Evolutionary conservation across 2,329 filamentous ascomycete genomes (phyloP), one percentile per base, ranked within the genome.

Genomic region (Arachnopeziza araneosa): DNA sequence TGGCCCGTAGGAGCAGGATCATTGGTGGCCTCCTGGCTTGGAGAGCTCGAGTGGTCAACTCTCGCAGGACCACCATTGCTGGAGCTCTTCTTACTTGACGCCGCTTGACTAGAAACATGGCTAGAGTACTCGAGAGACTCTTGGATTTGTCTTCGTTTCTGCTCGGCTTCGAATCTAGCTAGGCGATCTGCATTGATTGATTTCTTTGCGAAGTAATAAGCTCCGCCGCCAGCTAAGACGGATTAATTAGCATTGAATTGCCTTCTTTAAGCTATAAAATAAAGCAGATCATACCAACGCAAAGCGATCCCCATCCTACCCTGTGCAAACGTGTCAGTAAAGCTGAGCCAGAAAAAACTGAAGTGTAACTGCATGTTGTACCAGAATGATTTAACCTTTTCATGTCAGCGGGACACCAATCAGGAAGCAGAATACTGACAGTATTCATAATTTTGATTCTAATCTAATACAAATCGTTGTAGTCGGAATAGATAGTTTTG

Each of bases 171-270:
- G 66, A 89, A 84, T 70, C 90, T 85, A 62, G 84, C 79, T 63
- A 84, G 81, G 65, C 93, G 90, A 76, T 97, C 92, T 68, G 90
- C 90, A 73, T 97, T 96, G 82, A 99, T 96, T 75, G 87, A 88
- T 72, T 85, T 83, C 82, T 99, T 99, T 65, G 95, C 95, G 74
- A 97, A 96, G 79, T 90, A 92, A 81, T 98, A 99, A 70, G 93
- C 92, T 64, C 88, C 90, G 66, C 86, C 95, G 72, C 93, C 95
- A 67, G 93, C 91, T 92, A 71, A 62, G 54, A 48, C 48, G 52
- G 53, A 55, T 70, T 52, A 61, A 56, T 57, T 14, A 54, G n/a
- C 36, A 44, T 44, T 44, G 36, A 44, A 44, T 12, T 50, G 12
- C 2, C 21, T 58, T 50, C 19, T 24, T 21, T 9, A 22, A 21